These are phyloP conservation scores for Pseudotsuga menziesii DNA, from an alignment of 75 land plant species.

Conservation along the genomic window DNA sequence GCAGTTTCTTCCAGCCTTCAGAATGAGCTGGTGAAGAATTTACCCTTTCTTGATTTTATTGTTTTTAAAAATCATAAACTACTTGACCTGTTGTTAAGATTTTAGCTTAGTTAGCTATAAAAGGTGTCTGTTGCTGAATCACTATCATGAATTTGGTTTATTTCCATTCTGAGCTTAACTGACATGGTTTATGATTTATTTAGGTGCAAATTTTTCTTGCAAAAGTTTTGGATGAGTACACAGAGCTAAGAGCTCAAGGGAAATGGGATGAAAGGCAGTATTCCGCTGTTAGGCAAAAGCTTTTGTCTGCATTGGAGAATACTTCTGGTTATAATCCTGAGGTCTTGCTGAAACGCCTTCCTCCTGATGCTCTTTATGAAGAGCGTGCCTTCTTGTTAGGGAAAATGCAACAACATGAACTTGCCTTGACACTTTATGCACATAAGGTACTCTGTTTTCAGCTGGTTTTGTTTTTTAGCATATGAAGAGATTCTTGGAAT, in stretches of 20 bases:
- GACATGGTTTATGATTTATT: background rate
- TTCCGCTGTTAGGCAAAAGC: slow-evolving; percentile 68
- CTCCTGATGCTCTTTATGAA: slow-evolving; percentile 86
- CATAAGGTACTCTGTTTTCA: slow-evolving; percentile 69
- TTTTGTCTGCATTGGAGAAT: slow-evolving; percentile 71
- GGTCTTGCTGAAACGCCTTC: slow-evolving; percentile 65
- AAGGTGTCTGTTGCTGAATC: background rate
- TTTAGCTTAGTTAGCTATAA: background rate
- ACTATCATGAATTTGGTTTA: background rate
- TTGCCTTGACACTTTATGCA: slow-evolving; percentile 89
- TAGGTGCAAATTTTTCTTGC: slow-evolving; percentile 94
- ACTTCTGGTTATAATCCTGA: slow-evolving; percentile 75
- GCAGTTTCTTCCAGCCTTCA: slow-evolving; percentile 60
- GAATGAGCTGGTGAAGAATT: slow-evolving; percentile 71
- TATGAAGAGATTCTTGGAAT: background rate
- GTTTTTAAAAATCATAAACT: background rate
- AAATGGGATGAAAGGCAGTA: slow-evolving; percentile 83
- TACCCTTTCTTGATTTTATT: background rate
- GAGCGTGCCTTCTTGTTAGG: slow-evolving; percentile 92
- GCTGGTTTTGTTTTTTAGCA: background rate
- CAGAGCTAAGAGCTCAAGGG: slow-evolving; percentile 43
- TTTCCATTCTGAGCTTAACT: background rate
- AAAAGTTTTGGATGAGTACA: slow-evolving; percentile 75
- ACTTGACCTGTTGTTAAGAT: background rate
- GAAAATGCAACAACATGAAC: slow-evolving; percentile 87